A percentile compares a stretch with the other conserved stretches of the same genome.
Conservation (phyloP, 1,284 basidiomycete genomes). For the Meripilus lineatus region DNA sequence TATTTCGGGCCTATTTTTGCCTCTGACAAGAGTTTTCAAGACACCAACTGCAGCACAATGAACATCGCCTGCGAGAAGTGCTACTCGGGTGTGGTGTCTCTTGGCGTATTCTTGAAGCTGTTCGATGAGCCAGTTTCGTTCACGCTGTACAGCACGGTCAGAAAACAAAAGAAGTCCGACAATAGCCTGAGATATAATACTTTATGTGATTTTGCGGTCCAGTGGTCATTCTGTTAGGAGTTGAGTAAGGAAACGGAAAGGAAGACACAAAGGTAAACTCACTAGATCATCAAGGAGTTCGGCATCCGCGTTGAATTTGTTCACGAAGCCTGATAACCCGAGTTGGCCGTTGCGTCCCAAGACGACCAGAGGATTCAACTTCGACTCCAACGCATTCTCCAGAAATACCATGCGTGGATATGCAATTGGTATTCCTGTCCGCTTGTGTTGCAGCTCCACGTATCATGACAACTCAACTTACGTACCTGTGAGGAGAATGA, state of each 20-base stretch:
- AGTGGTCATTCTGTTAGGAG: slow-evolving; percentile 77
- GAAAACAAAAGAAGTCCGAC: background rate
- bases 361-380: slow-evolving; percentile 77
- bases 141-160: slow-evolving; percentile 46
- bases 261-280: slow-evolving; percentile 16
- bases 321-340: slow-evolving; percentile 77
- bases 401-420: slow-evolving; percentile 94
- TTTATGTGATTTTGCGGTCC: slow-evolving; percentile 82
- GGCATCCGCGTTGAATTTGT: slow-evolving; percentile 89
- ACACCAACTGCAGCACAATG: slow-evolving; percentile 83
- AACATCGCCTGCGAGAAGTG: slow-evolving; percentile 89
- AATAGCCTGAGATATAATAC: slow-evolving; percentile 27
- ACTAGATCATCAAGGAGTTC: slow-evolving; percentile 91
- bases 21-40: slow-evolving; percentile 61
- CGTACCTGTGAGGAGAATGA: slow-evolving; percentile 75
- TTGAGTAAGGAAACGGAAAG: background rate
- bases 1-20: slow-evolving; percentile 43
- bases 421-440: slow-evolving; percentile 68
- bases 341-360: slow-evolving; percentile 61
- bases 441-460: background rate
- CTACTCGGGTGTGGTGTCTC: slow-evolving; percentile 60
- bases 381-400: slow-evolving; percentile 72
- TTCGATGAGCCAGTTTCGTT: slow-evolving; percentile 88
- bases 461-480: slow-evolving; percentile 5
- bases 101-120: slow-evolving; percentile 70